Evolutionary conservation across 108 stramenopile species (phyloP).

Genomic region (Nannochloropsis gaditana): DNA sequence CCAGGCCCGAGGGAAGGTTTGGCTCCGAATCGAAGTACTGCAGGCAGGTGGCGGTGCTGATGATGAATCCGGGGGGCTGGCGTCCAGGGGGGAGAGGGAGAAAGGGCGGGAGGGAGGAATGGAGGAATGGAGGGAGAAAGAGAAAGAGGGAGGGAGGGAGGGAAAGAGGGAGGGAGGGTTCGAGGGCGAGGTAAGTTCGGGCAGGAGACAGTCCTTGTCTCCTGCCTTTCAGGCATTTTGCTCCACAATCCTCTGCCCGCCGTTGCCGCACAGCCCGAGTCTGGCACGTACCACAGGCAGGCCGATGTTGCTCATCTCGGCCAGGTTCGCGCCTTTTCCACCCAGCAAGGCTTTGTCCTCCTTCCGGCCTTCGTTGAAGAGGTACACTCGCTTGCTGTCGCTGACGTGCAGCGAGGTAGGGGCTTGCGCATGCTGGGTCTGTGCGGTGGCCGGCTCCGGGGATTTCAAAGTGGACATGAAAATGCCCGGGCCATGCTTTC

Average conservation of each 20-base stretch:
- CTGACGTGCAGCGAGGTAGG: no score
- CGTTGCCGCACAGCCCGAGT: background rate
- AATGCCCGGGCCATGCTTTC: no score
- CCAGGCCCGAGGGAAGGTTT: conserved; percentile 49
- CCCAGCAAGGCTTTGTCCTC: conserved; percentile 58
- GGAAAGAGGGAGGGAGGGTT: no score
- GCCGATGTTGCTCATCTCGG: conserved; percentile 62
- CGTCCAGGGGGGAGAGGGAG: background rate
- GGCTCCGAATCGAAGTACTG: conserved; percentile 48
- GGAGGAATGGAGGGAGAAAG: background rate
- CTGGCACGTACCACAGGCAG: conserved; percentile 53
- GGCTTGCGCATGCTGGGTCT: no score
- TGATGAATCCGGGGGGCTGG: conserved; percentile 62
- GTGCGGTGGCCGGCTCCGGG: no score
- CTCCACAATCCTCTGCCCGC: background rate
- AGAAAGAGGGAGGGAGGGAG: no score
- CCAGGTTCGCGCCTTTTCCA: conserved; percentile 67
- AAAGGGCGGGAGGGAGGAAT: background rate
- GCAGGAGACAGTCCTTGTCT: no score
- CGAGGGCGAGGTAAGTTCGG: no score
- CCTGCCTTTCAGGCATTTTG: no score
- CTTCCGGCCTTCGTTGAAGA: conserved; percentile 56
- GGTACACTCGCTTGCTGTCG: conserved; percentile 48
- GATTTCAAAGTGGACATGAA: no score
- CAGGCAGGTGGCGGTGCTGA: conserved; percentile 56